These are phyloP conservation scores for Cercospora sp. DNA, from an alignment of 2,329 filamentous ascomycete genomes.

Conservation along the genomic window DNA sequence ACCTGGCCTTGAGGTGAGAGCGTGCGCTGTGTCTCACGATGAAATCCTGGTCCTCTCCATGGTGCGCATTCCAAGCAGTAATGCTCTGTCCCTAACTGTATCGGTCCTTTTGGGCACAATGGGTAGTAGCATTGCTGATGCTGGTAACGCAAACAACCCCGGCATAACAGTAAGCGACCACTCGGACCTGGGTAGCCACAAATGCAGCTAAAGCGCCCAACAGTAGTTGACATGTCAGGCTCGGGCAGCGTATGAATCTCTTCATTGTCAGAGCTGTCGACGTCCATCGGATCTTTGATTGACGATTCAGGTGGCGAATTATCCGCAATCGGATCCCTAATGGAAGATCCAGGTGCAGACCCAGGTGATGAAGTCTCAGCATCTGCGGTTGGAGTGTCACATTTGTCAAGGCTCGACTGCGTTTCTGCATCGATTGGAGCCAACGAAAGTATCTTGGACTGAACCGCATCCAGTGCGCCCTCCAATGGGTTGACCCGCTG, in stretches of 20 bases:
- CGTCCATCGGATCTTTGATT: neutral
- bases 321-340: neutral
- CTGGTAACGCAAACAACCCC: neutral
- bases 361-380: neutral
- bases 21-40: neutral
- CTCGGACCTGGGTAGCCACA: neutral
- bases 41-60: neutral
- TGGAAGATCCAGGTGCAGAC: neutral
- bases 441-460: neutral
- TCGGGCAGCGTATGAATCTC: neutral
- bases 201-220: neutral
- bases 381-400: neutral
- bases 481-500: neutral
- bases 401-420: neutral
- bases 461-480: neutral
- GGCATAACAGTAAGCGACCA: neutral
- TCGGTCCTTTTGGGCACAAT: neutral
- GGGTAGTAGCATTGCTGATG: conserved; percentile 3
- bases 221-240: no score
- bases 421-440: neutral
- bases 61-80: neutral
- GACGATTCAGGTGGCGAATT: neutral
- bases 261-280: neutral
- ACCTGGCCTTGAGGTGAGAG: neutral
- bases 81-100: neutral